A percentile compares a stretch with the other conserved stretches of the same genome.
These are phyloP conservation scores for Phyllosticta ampelicida DNA, from an alignment of 2,329 filamentous ascomycete genomes.

Conservation along the genomic window DNA sequence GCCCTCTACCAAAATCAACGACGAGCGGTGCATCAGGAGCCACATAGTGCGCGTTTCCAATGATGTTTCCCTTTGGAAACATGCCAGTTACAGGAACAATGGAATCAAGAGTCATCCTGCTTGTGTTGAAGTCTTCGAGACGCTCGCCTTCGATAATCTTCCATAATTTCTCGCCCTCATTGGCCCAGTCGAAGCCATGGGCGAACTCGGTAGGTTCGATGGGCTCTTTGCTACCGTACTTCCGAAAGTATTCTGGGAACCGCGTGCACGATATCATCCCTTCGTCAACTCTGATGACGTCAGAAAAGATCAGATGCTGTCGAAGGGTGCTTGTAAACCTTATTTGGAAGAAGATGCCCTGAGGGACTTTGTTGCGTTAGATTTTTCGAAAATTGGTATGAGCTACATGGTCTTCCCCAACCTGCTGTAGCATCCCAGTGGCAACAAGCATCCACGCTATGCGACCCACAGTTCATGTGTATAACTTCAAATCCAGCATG, in stretches of 20 bases:
- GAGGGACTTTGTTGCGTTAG: neutral
- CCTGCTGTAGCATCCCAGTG: neutral
- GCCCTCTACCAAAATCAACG: slow-evolving; percentile 33
- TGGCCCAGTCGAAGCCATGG: slow-evolving; percentile 1
- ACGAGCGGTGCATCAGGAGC: slow-evolving; percentile 17
- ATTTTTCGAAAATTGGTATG: slow-evolving; percentile 7
- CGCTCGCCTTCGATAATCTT: neutral
- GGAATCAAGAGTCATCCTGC: slow-evolving; percentile 2
- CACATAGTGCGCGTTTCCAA: neutral
- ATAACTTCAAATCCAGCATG: neutral
- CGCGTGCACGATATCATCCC: neutral
- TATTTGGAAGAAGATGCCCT: slow-evolving; percentile 7
- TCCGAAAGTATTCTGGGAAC: slow-evolving; percentile 3
- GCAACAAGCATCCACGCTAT: slow-evolving; percentile 7
- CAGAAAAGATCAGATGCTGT: neutral
- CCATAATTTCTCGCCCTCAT: slow-evolving; percentile 6
- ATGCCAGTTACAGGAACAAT: slow-evolving; percentile 5
- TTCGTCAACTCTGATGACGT: slow-evolving; percentile 2
- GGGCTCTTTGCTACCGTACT: slow-evolving; percentile 7
- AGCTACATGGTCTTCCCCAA: slow-evolving; percentile 1
- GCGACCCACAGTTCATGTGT: neutral
- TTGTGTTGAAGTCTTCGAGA: neutral
- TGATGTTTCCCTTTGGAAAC: neutral
- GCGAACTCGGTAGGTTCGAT: slow-evolving; percentile 4
- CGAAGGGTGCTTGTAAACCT: neutral